Evolutionary conservation across 2,329 filamentous ascomycete species (phyloP).

Genomic region (Pseudocercospora eumusae): DNA sequence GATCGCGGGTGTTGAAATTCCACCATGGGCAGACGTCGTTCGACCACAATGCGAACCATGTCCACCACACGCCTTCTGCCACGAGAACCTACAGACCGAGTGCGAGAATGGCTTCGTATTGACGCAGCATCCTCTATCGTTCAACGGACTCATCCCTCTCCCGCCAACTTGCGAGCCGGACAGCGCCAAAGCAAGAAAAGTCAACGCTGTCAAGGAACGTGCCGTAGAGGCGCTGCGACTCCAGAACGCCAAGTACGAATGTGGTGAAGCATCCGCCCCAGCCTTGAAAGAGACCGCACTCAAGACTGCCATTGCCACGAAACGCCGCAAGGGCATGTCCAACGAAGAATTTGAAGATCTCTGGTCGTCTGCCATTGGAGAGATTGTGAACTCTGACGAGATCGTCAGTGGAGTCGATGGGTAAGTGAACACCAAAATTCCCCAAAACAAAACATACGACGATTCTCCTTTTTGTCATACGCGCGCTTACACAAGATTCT

Average conservation of each 20-base stretch:
- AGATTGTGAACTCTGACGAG: conserved; percentile 66
- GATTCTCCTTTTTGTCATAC: conserved; percentile 5
- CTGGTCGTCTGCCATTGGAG: conserved; percentile 72
- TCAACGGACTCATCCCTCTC: conserved; percentile 78
- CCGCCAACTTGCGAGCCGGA: conserved; percentile 93
- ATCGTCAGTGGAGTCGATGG: conserved; percentile 57
- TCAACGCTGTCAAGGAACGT: conserved; percentile 84
- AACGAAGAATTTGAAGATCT: conserved; percentile 90
- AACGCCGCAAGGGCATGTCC: conserved; percentile 78
- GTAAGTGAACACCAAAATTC: conserved; percentile 52
- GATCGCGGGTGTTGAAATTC: conserved; percentile 64
- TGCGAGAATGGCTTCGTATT: conserved; percentile 89
- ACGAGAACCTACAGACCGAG: conserved; percentile 69
- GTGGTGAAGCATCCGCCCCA: conserved; percentile 69
- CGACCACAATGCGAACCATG: conserved; percentile 87
- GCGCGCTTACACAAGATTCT: conserved; percentile 27
- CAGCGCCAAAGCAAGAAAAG: conserved; percentile 82
- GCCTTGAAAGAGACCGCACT: conserved; percentile 70
- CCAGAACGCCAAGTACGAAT: conserved; percentile 85
- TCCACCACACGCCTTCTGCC: conserved; percentile 87
- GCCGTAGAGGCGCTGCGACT: conserved; percentile 84
- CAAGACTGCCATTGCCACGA: conserved; percentile 72
- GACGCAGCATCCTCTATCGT: conserved; percentile 77
- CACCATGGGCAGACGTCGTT: conserved; percentile 69
- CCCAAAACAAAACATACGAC: conserved; percentile 15